Evolutionary conservation across 208 protist species (phyloP), one percentile per base, ranked within the genome.

Genomic region (Tritrichomonas musculus): DNA sequence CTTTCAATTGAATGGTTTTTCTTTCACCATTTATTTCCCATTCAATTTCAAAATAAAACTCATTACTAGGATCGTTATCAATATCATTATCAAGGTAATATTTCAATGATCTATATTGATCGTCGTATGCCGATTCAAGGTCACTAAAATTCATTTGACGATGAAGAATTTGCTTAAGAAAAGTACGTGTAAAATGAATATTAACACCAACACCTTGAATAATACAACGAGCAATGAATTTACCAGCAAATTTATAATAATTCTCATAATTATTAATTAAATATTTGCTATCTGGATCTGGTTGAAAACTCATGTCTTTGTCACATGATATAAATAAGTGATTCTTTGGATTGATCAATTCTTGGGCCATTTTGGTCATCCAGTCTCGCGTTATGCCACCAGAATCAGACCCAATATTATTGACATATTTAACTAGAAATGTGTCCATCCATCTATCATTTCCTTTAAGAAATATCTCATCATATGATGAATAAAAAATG

Each of bases 131-230:
- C 73, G 96, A 97, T 95, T 99, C 97, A 93, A 99, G 95, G 96
- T 99, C 98, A 30, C 94, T 93, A 92, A 98, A 97, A 44, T 97
- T 95, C 1, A 96, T 96, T 55, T 97, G 96, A 69, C 97, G 93
- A 88, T 97, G 97, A 33, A 99, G 96, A 94, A 99, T 98, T 96
- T 99, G 98, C 88, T 99, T 99, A 94, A 99, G 99, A 93, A 99
- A 98, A 25, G 97, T 95, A 13, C 97, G 96, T 5, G 98, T 99
- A 93, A 99, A 99, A 96, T 99, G 97, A 27, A 97, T 97, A 93
- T 99, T 98, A 30, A 99, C 96, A 80, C 97, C 95, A 5, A 98
- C 95, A 64, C 97, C 96, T 95, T 99, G 96, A 36, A 96, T 96
- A 20, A 98, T 95, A 49, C 96, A 95, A 75, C 96, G 96, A n/a